A percentile compares a stretch with the other conserved stretches of the same genome.
Conservation (phyloP, 2,329 filamentous ascomycete genomes). For the Ustulina deusta region DNA sequence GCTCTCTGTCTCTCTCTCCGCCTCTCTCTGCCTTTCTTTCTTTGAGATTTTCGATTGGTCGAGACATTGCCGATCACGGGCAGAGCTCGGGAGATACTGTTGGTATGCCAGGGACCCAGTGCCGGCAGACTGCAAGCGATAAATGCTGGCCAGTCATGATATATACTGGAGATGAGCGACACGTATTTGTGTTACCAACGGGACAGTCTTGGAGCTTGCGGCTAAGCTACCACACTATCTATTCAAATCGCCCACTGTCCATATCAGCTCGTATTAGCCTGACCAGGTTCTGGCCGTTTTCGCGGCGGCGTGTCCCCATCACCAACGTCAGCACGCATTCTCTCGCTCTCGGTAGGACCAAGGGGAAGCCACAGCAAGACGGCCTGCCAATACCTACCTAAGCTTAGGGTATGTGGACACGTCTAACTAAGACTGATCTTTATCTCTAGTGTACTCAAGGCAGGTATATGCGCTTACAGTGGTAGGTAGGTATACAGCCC, state of each 20-base stretch:
- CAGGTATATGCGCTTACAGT: not conserved
- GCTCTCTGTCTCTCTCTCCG: not conserved
- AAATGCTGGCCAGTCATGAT: not conserved
- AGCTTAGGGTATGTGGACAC: not conserved
- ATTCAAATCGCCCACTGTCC: not conserved
- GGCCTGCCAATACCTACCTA: not conserved
- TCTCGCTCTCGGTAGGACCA: constrained; percentile 9
- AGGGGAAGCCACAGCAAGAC: constrained; percentile 5
- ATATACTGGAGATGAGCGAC: constrained; percentile 7
- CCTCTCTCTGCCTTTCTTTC: constrained; percentile 4
- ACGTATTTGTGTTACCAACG: constrained; percentile 23
- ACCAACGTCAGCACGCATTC: not conserved
- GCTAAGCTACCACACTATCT: constrained; percentile 10
- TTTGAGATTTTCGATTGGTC: constrained; percentile 1
- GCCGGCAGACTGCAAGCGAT: no score
- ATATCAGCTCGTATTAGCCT: constrained; percentile 25
- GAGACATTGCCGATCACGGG: constrained; percentile 15
- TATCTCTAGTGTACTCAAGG: not conserved
- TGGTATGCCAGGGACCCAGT: not conserved
- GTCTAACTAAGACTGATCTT: not conserved
- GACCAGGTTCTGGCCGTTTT: constrained; percentile 20
- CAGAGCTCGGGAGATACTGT: not conserved
- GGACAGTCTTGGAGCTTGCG: constrained; percentile 9
- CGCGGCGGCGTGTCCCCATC: constrained; percentile 15
- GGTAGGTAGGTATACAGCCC: not conserved